Conservation (phyloP, 73 alveolate genomes). For the Tetrahymena borealis region DNA sequence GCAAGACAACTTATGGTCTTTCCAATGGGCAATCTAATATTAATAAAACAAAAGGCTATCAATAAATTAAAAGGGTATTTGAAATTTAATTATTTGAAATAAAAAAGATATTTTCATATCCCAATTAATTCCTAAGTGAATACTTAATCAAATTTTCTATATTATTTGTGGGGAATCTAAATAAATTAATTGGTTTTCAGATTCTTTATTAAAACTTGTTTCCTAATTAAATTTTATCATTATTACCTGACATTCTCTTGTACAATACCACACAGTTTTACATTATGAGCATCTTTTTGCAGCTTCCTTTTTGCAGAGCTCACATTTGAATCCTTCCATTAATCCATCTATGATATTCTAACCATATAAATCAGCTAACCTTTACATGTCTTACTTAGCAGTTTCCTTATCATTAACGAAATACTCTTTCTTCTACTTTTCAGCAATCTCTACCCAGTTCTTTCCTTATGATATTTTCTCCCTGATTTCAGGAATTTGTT, state of each 20-base stretch:
- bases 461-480: constrained; percentile 42
- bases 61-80: too few species aligned
- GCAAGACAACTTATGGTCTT: not conserved
- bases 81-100: too few species aligned
- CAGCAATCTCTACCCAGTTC: constrained; percentile 76
- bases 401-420: constrained; percentile 48
- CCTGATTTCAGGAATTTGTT: constrained; percentile 72
- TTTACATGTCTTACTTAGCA: constrained; percentile 52
- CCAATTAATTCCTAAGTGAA: too few species aligned
- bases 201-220: too few species aligned
- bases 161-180: too few species aligned
- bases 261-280: constrained; percentile 94
- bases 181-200: too few species aligned
- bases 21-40: not conserved
- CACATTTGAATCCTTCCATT: constrained; percentile 92
- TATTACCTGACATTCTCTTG: constrained; percentile 89
- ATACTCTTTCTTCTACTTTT: constrained; percentile 47
- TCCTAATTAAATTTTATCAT: too few species aligned
- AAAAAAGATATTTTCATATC: too few species aligned
- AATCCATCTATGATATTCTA: constrained; percentile 85
- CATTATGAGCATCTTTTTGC: constrained; percentile 91
- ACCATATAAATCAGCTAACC: constrained; percentile 71
- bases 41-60: not conserved
- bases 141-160: too few species aligned
- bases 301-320: constrained; percentile 86